A percentile compares a stretch with the other conserved stretches of the same genome.
phyloP scores from a whole-genome alignment of 148 eudicot species.

The Rhododendron kiyosumense region DNA sequence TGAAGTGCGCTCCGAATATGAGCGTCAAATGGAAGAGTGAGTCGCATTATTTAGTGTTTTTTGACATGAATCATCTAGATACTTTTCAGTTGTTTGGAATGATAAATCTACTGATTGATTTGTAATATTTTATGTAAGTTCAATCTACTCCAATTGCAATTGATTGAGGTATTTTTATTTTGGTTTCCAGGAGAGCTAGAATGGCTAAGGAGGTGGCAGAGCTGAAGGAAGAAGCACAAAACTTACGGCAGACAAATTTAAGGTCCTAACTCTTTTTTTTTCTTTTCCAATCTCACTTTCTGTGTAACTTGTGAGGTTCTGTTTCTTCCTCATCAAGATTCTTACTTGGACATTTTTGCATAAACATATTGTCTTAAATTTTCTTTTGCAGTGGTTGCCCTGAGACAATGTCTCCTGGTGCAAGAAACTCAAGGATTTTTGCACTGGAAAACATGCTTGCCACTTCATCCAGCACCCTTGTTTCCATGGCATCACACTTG shows the following conservation, averaged over 20 bases:
- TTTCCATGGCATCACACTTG: slow-evolving; percentile 93
- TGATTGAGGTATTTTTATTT: slow-evolving; percentile 5
- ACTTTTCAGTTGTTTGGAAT: neutral
- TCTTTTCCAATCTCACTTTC: neutral
- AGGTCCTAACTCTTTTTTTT: slow-evolving; percentile 31
- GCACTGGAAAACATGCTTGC: slow-evolving; percentile 97
- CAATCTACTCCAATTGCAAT: neutral
- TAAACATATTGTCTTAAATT: neutral
- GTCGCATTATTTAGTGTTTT: slow-evolving; percentile 13
- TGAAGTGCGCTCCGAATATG: slow-evolving; percentile 93
- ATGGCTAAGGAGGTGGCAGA: slow-evolving; percentile 92
- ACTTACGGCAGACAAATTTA: slow-evolving; percentile 48
- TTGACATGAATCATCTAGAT: neutral
- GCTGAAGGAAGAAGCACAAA: slow-evolving; percentile 80
- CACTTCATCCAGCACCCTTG: slow-evolving; percentile 85
- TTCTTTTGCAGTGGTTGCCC: slow-evolving; percentile 46
- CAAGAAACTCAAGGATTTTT: slow-evolving; percentile 84
- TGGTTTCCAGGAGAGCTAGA: slow-evolving; percentile 65
- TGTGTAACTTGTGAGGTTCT: neutral
- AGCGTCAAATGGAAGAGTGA: slow-evolving; percentile 95
- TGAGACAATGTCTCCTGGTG: slow-evolving; percentile 93
- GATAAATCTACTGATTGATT: neutral
- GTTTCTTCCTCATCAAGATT: neutral
- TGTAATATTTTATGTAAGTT: neutral
- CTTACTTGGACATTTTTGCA: neutral